These are phyloP conservation scores for Apostasia ramifera DNA, from an alignment of 106 monocot genomes.

Conservation along the genomic window DNA sequence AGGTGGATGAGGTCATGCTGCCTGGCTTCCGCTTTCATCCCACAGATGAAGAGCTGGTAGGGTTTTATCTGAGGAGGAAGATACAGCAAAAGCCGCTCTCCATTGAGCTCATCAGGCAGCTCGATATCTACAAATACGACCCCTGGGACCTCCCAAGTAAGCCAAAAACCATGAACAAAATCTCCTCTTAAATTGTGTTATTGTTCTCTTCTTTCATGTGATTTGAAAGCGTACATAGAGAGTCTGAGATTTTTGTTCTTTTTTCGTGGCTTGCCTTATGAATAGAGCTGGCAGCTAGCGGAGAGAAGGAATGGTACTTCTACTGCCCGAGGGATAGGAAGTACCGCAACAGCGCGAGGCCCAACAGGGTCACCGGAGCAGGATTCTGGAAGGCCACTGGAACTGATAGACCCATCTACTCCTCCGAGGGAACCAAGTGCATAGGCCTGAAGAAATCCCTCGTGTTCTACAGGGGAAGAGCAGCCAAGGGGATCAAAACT, in stretches of 20 bases:
- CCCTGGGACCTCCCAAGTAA: slow-evolving; percentile 88
- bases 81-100: slow-evolving; percentile 57
- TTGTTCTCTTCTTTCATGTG: too few relatives aligned
- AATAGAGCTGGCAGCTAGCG: slow-evolving; percentile 14
- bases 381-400: slow-evolving; percentile 96
- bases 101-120: slow-evolving; percentile 71
- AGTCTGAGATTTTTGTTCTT: too few relatives aligned
- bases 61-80: slow-evolving; percentile 72
- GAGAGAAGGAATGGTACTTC: slow-evolving; percentile 88
- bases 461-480: slow-evolving; percentile 74
- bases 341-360: slow-evolving; percentile 72
- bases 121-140: slow-evolving; percentile 85
- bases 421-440: slow-evolving; percentile 21
- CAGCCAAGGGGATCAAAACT: slow-evolving; percentile 78
- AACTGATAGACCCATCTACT: slow-evolving; percentile 63
- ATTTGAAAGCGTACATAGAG: too few relatives aligned
- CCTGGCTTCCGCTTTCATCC: slow-evolving; percentile 75
- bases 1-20: slow-evolving; percentile 52
- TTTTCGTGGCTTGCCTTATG: not conserved
- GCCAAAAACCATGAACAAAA: not conserved
- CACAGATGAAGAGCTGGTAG: slow-evolving; percentile 67
- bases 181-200: too few relatives aligned
- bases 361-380: slow-evolving; percentile 70
- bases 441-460: slow-evolving; percentile 88
- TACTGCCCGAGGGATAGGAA: slow-evolving; percentile 75